phyloP scores from a whole-genome alignment of 2,329 filamentous ascomycete species.

The Dendrostoma leiphaemia region DNA sequence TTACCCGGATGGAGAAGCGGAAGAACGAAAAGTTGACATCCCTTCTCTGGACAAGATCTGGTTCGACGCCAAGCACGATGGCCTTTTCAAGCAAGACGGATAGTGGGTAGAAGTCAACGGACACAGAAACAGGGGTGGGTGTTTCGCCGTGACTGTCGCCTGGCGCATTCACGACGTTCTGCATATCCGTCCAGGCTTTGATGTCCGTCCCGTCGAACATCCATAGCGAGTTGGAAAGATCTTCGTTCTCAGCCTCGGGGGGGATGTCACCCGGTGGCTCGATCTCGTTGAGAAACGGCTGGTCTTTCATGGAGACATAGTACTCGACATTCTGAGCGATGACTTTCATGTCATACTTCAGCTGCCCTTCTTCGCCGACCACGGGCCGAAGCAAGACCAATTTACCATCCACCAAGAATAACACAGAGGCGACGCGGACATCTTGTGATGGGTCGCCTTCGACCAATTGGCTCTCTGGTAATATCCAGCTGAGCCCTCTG shows the following conservation, averaged over 20 bases:
- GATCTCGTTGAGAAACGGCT: slow-evolving; percentile 47
- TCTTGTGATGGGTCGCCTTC: slow-evolving; percentile 95
- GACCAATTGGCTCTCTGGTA: slow-evolving; percentile 84
- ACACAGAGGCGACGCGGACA: slow-evolving; percentile 85
- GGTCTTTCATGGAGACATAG: slow-evolving; percentile 88
- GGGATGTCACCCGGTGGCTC: slow-evolving; percentile 24
- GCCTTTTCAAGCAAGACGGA: slow-evolving; percentile 87
- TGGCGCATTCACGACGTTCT: slow-evolving; percentile 74
- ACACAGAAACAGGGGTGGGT: slow-evolving; percentile 71
- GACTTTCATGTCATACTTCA: slow-evolving; percentile 98
- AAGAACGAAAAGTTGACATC: slow-evolving; percentile 90
- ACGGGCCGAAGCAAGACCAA: slow-evolving; percentile 89
- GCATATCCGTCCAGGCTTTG: slow-evolving; percentile 84
- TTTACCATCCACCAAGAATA: slow-evolving; percentile 97
- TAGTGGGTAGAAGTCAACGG: slow-evolving; percentile 93
- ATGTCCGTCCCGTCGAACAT: slow-evolving; percentile 86
- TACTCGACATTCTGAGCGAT: slow-evolving; percentile 96
- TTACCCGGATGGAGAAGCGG: slow-evolving; percentile 81
- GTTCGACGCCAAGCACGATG: slow-evolving; percentile 85
- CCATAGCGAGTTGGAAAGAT: slow-evolving; percentile 86
- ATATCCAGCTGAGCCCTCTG: slow-evolving; percentile 89
- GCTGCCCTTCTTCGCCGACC: slow-evolving; percentile 73
- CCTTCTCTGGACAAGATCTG: slow-evolving; percentile 87
- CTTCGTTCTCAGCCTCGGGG: slow-evolving; percentile 36
- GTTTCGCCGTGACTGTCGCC: slow-evolving; percentile 66